Evolutionary conservation across 2,329 filamentous ascomycete genomes (phyloP), one percentile per base, ranked within the genome.

Genomic region (Colletotrichum sojae): DNA sequence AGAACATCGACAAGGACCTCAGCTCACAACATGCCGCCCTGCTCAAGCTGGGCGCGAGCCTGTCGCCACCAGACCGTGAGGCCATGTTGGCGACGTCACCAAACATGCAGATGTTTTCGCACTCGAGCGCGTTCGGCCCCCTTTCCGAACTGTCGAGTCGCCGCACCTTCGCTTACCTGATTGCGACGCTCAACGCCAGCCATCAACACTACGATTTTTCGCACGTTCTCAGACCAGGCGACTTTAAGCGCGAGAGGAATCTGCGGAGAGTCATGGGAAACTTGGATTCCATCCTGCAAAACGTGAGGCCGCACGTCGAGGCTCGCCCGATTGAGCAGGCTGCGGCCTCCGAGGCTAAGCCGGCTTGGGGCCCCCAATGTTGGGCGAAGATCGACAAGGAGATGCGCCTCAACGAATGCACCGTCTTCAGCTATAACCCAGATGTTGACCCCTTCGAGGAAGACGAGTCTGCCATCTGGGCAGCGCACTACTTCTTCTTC

Each of bases 401-500:
- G 80, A 98, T 99, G 95, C 90, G 89, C 57, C 86, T 98, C 51
- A 91, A 93, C 73, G 92, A 97, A 73, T 99, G 96, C 82, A 92
- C 91, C 64, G 90, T 95, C 71, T 98, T 97, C 80, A 92, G 92
- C 64, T 99, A 97, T 82, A 89, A 92, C 59, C 96, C 96, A 0
- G 91, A 94, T 48, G 93, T 95, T 70, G 95, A 97, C 76, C 94
- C 94, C 0, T 97, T 97, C 75, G 92, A 95, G 74, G 94, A 94
- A 71, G 95, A 97, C 71, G 94, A 98, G 76, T 93, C 94, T 71
- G 92, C 95, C 10, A 95, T 99, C 71, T 99, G 95, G 95, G 94
- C 93, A 57, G 87, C 95, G 71, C 95, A 98, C 79, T 98, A 97
- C 81, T 97, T 99, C 84, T 97, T 98, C 80, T 98, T 98, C 87